Conservation (phyloP, 176 grass and related monocot species). For the Bothriochloa decipiens region DNA sequence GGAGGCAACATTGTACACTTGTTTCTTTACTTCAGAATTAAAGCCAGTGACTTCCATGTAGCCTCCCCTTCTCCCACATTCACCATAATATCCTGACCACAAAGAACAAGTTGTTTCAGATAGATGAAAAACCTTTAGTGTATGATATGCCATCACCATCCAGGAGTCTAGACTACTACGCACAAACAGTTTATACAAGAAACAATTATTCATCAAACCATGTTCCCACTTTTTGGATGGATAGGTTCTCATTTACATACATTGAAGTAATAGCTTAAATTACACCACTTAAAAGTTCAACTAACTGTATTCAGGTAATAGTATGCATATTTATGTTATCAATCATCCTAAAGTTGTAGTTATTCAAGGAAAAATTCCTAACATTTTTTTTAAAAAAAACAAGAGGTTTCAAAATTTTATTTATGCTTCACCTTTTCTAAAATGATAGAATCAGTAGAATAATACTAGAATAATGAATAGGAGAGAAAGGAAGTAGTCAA, state of each 20-base stretch:
- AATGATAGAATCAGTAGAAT: not conserved
- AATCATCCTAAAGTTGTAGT: not conserved
- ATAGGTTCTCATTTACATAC: not conserved
- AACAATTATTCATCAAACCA: not conserved
- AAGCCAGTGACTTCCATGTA: conserved; percentile 80
- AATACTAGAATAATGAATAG: conserved; percentile 9
- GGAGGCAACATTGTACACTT: conserved; percentile 72
- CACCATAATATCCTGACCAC: conserved; percentile 61
- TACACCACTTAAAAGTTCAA: not conserved
- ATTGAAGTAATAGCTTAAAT: not conserved
- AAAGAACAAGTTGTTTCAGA: not conserved
- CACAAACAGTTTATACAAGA: not conserved
- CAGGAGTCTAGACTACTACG: not conserved
- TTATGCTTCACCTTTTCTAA: not conserved
- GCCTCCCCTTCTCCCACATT: conserved; percentile 74
- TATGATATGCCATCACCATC: not conserved
- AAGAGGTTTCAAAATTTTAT: not conserved
- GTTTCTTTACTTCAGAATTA: conserved; percentile 49
- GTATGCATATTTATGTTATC: not conserved
- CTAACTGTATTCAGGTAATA: not conserved
- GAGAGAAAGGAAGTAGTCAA: conserved; percentile 29
- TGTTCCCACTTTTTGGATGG: not conserved
- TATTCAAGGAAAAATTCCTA: not conserved
- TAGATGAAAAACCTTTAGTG: not conserved
- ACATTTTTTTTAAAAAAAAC: conserved; percentile 6